phyloP scores from a whole-genome alignment of 805 yeast genomes.

The Brettanomyces bruxellensis region DNA sequence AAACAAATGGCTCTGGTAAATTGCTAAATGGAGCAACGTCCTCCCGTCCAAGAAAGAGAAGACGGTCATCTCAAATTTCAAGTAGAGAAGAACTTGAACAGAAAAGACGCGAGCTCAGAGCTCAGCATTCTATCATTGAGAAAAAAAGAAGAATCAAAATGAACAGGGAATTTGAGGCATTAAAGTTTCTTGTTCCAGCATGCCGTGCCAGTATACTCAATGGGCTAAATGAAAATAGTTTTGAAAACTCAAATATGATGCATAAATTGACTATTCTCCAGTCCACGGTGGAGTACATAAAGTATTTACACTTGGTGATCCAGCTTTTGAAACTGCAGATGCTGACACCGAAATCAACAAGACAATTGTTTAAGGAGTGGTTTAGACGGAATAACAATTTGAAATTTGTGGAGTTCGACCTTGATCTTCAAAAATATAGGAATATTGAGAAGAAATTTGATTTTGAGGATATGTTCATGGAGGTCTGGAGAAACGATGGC shows the following conservation, averaged over 20 bases:
- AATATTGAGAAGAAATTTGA: conserved; percentile 48
- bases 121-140: conserved; percentile 71
- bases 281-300: conserved; percentile 74
- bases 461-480: conserved; percentile 31
- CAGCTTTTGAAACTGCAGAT: conserved; percentile 41
- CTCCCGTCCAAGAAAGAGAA: conserved; percentile 12
- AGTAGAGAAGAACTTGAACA: conserved; percentile 27
- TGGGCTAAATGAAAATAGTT: conserved; percentile 19
- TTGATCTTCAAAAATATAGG: conserved; percentile 51
- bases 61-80: conserved; percentile 19
- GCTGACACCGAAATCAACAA: conserved; percentile 16
- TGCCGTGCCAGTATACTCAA: conserved; percentile 43
- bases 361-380: conserved; percentile 20
- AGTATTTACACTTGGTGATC: conserved; percentile 55
- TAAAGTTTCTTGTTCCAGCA: conserved; percentile 70
- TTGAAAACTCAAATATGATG: conserved; percentile 34
- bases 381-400: conserved; percentile 28
- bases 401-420: conserved; percentile 43
- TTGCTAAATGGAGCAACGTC: not conserved
- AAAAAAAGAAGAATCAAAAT: conserved; percentile 70
- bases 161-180: conserved; percentile 76
- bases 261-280: conserved; percentile 75
- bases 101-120: conserved; percentile 39
- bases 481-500: conserved; percentile 22
- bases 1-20: not conserved